Base-by-base conservation (phyloP, 1,139 yeast species). In the Neolecta irregularis region DNA sequence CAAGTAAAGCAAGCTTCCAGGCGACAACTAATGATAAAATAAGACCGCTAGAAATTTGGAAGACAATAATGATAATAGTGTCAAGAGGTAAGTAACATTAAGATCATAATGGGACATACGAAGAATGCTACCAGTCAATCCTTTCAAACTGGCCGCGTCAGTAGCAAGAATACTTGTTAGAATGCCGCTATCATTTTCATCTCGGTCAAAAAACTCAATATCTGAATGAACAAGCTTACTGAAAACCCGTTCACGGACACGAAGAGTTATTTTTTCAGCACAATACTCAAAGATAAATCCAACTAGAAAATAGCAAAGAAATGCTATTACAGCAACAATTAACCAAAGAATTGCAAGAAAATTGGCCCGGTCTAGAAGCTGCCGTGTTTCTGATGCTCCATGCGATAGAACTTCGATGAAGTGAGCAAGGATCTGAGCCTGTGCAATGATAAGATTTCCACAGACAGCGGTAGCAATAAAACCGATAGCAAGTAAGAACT, bases 1-100 rank as follows among this genome's bases (percentile, higher is more conserved):
- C 50, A 72, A 67, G 41, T 67, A 59, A 48, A 72, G 63, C 64
- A 66, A 74, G 42, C 71, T 72, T 32, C 81, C 65, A 29, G 75
- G 74, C 50, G 72, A 63, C 55, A 63, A 74, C 62, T 74, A 71
- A 36, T 72, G 79, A 41, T 69, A 77, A 49, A 64, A 67, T 49
- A 69, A 72, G 88, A 72, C 91, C 83, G 68, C 59, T 63, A 25
- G 58, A 72, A 2, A 83, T 67, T 3, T 77, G 60, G 13, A 36
- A 40, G 15, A 41, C 13, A 16, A 44, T 22, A 9, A 40, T 36
- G 24, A 41, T 22, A 12, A 41, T 41, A 6, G 44, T 38, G 9
- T 92, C 80, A 39, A 91, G 75, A 64, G 39, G n/a, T n/a, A n/a
- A n/a, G n/a, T n/a, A n/a, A n/a, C n/a, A n/a, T n/a, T n/a, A n/a